These are phyloP conservation scores for Microsporum audouinii DNA, from an alignment of 2,329 filamentous ascomycete species.

Conservation along the genomic window DNA sequence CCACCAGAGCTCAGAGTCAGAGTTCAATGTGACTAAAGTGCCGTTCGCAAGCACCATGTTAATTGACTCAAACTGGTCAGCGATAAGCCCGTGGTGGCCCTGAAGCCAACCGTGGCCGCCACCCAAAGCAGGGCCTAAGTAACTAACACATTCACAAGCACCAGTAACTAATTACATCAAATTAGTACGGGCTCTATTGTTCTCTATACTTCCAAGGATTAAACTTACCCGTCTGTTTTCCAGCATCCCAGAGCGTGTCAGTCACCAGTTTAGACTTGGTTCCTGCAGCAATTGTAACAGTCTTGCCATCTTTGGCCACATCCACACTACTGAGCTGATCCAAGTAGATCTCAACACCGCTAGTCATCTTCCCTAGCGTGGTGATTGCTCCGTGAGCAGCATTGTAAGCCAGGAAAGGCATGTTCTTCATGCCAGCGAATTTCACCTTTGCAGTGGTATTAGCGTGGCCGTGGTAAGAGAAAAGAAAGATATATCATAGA, in stretches of 20 bases:
- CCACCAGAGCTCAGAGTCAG: constrained; percentile 45
- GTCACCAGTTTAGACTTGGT: constrained; percentile 37
- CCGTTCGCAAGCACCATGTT: constrained; percentile 44
- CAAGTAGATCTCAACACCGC: constrained; percentile 43
- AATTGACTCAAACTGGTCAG: constrained; percentile 44
- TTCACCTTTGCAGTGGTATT: constrained; percentile 26
- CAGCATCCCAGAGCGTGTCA: constrained; percentile 39
- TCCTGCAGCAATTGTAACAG: constrained; percentile 40
- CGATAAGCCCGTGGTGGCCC: constrained; percentile 42
- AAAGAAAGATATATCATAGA: background rate
- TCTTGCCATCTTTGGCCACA: constrained; percentile 34
- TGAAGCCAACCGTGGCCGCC: constrained; percentile 48
- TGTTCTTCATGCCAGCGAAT: constrained; percentile 37
- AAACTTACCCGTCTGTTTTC: constrained; percentile 39
- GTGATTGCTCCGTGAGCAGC: constrained; percentile 43
- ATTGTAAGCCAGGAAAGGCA: constrained; percentile 45
- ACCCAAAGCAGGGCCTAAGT: constrained; percentile 42
- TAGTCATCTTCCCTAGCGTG: constrained; percentile 39
- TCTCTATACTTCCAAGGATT: no score
- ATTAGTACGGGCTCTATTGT: constrained; percentile 1
- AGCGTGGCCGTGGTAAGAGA: background rate
- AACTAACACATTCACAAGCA: constrained; percentile 42
- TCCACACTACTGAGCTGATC: constrained; percentile 35
- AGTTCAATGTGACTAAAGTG: constrained; percentile 28
- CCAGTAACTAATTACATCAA: constrained; percentile 31